phyloP scores from a whole-genome alignment of 495 filamentous ascomycete species.

The Oidiodendron maius region DNA sequence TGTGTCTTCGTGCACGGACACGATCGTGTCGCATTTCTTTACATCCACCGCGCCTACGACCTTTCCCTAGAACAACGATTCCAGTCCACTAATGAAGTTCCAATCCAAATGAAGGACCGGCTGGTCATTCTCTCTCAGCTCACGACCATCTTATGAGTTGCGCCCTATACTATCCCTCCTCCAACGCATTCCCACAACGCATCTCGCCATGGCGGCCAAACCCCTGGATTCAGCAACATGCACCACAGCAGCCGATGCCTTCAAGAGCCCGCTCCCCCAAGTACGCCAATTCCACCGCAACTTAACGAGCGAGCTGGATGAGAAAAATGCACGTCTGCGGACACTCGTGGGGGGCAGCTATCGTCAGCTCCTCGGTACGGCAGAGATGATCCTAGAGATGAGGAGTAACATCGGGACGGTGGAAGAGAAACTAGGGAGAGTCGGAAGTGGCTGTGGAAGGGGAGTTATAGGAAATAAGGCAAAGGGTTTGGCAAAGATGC shows the following conservation, averaged over 20 bases:
- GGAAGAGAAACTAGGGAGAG: slow-evolving; percentile 60
- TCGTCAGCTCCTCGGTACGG: slow-evolving; percentile 85
- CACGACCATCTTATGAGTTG: no score
- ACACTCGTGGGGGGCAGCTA: slow-evolving; percentile 92
- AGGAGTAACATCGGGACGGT: slow-evolving; percentile 67
- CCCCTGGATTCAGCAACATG: slow-evolving; percentile 14
- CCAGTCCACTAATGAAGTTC: no score
- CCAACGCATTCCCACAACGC: background rate
- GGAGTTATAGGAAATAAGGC: slow-evolving; percentile 63
- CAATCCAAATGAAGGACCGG: no score
- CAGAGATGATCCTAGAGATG: slow-evolving; percentile 89
- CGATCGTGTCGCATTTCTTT: background rate
- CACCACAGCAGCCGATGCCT: slow-evolving; percentile 17
- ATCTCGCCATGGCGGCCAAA: slow-evolving; percentile 15
- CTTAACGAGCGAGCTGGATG: slow-evolving; percentile 53
- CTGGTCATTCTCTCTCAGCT: no score
- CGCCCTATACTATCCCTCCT: background rate
- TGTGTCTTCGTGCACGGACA: background rate
- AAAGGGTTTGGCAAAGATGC: slow-evolving; percentile 54
- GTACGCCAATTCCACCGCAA: slow-evolving; percentile 53
- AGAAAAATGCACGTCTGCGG: slow-evolving; percentile 83
- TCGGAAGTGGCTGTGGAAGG: slow-evolving; percentile 75
- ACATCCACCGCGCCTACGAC: background rate
- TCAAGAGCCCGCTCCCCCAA: slow-evolving; percentile 43
- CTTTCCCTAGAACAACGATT: no score